Percentiles rank a stretch among this genome's conserved stretches.
Evolutionary conservation across 306 rosid species (phyloP).

Genomic region (Lathyrus oleraceus): DNA sequence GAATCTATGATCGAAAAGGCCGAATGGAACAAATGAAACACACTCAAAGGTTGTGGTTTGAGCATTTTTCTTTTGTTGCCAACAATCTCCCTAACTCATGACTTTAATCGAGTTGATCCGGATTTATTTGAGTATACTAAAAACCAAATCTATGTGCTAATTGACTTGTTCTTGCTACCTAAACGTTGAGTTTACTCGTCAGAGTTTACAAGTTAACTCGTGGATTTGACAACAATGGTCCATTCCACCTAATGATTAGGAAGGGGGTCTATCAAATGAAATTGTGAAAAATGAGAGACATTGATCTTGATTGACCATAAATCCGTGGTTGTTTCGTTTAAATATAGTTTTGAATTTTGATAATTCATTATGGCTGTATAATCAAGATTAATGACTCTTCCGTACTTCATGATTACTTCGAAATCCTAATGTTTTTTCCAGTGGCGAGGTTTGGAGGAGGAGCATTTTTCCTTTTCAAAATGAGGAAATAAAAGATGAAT

Average conservation of each 20-base stretch:
- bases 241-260: not conserved
- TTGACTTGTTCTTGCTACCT: not conserved
- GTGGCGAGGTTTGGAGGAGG: not conserved
- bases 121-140: not conserved
- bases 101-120: not conserved
- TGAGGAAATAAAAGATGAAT: too few relatives aligned
- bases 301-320: constrained; percentile 12
- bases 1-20: not conserved
- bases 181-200: not conserved
- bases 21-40: constrained; percentile 4
- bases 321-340: not conserved
- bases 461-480: not conserved
- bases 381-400: not conserved
- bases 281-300: not conserved
- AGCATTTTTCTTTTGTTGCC: not conserved
- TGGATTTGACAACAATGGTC: not conserved
- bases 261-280: not conserved
- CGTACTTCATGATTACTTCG: not conserved
- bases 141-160: not conserved
- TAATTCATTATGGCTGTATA: not conserved
- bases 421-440: too few relatives aligned
- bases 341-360: not conserved
- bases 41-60: not conserved
- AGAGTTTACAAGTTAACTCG: not conserved
- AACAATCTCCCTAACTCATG: not conserved